phyloP scores from a whole-genome alignment of 805 yeast genomes.

The Wickerhamomyces subpelliculosus region DNA sequence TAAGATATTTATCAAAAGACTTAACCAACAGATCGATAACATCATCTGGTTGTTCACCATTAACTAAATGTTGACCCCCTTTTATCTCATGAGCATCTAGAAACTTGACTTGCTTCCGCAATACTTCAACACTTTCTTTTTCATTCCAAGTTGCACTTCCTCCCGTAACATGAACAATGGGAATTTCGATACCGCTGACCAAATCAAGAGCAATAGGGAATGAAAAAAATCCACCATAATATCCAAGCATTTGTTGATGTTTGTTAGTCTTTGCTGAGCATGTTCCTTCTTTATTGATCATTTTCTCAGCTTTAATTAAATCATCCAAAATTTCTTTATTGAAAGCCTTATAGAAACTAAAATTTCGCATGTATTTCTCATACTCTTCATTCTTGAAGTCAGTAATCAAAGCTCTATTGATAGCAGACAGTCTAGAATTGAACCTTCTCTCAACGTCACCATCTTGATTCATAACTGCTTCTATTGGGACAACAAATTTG shows the following conservation, averaged over 20 bases:
- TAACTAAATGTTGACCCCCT: conserved; percentile 42
- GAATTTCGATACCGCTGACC: conserved; percentile 30
- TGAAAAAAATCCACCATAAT: too few relatives aligned
- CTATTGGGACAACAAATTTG: conserved; percentile 44
- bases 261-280: conserved; percentile 28
- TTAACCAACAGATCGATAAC: neutral
- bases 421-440: conserved; percentile 14
- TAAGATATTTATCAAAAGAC: neutral
- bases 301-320: conserved; percentile 31
- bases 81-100: conserved; percentile 27
- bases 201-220: conserved; percentile 25
- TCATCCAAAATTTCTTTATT: conserved; percentile 34
- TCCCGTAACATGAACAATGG: conserved; percentile 42
- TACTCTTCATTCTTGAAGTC: conserved; percentile 34
- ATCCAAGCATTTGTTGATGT: conserved; percentile 37
- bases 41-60: conserved; percentile 40
- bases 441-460: conserved; percentile 4
- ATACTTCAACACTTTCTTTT: conserved; percentile 28
- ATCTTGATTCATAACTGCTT: conserved; percentile 42
- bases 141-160: conserved; percentile 49
- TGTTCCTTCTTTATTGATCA: conserved; percentile 24
- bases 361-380: conserved; percentile 28
- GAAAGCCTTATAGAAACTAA: conserved; percentile 35
- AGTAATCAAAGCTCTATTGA: conserved; percentile 21
- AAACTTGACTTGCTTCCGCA: conserved; percentile 27